Evolutionary conservation across 2,329 filamentous ascomycete species (phyloP), one percentile per base, ranked within the genome.

Genomic region (Aspergillus fijiensis): DNA sequence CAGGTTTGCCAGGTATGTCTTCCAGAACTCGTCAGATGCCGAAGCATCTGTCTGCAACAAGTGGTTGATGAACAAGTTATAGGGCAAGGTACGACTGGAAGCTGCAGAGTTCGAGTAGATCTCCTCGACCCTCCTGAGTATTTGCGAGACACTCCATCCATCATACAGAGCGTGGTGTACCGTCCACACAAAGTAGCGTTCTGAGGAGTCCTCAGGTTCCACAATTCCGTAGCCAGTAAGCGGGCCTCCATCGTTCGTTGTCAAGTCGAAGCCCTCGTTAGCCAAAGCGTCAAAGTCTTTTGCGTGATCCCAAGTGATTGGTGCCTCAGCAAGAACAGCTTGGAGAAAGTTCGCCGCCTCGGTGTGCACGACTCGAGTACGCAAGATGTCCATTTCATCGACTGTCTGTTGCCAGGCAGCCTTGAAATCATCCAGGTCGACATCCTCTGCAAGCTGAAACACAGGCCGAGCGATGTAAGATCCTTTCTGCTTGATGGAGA

Each of bases 111-210:
- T 58, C 16, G 59, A 64, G 60, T 78, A 78, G 19, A 74, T 72
- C 27, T 74, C 68, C 47, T 77, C 71, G 3, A 79, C 71, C 58
- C 71, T 72, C 16, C 70, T 66, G 49, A 77, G 69, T 27, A 79
- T 69, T 14, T 77, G 65, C 3, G 74, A 70, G 54, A 78, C 66
- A 49, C 75, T 79, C 77, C 75, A 80, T 10, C 81, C 82, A 68
- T 84, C 82, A 61, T 84, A 84, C 1, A 84, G 70, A 5, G 80
- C 80, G 56, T 84, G 82, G 59, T 84, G 82, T 54, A 82, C 76
- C 0, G 79, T 80, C 72, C 80, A 81, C 3, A 82, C 74, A 19
- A 84, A 79, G 63, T 80, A 76, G 2, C 65, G 63, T 39, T 58
- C 57, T 12, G 68, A 64, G 1, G 67, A 69, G 9, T 54, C 49